Conservation (phyloP, 1,284 basidiomycete genomes). For the Irpex sp. region DNA sequence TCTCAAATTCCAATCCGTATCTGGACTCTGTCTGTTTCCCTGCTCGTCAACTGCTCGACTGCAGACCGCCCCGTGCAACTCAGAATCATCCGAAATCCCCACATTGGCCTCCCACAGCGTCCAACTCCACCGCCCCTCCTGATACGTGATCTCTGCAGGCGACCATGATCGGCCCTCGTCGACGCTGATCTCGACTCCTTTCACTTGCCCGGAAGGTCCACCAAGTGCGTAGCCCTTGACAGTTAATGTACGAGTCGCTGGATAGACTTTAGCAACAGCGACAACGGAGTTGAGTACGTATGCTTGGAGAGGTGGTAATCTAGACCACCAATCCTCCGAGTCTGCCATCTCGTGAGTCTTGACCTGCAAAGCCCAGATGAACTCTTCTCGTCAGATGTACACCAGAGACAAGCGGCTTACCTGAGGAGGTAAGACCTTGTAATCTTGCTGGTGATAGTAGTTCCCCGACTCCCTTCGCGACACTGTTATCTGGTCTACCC, state of each 20-base stretch:
- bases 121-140: slow-evolving; percentile 67
- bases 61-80: slow-evolving; percentile 22
- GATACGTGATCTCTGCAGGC: slow-evolving; percentile 51
- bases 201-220: slow-evolving; percentile 67
- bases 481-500: slow-evolving; percentile 61
- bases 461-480: slow-evolving; percentile 54
- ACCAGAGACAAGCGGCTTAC: not conserved
- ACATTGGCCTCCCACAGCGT: slow-evolving; percentile 63
- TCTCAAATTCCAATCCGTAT: not conserved
- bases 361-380: not conserved
- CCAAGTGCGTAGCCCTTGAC: slow-evolving; percentile 49
- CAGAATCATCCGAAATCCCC: slow-evolving; percentile 40
- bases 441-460: slow-evolving; percentile 66
- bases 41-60: slow-evolving; percentile 39
- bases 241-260: slow-evolving; percentile 39
- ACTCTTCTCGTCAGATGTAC: not conserved
- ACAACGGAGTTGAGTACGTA: slow-evolving; percentile 63
- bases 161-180: slow-evolving; percentile 53
- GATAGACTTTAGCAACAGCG: slow-evolving; percentile 32
- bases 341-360: slow-evolving; percentile 36
- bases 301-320: slow-evolving; percentile 52
- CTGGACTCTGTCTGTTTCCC: not conserved
- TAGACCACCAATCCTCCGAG: slow-evolving; percentile 30
- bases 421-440: slow-evolving; percentile 54
- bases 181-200: slow-evolving; percentile 45